Evolutionary conservation across 1,284 basidiomycete species (phyloP).

Genomic region (Ceratobasidium theobromae): DNA sequence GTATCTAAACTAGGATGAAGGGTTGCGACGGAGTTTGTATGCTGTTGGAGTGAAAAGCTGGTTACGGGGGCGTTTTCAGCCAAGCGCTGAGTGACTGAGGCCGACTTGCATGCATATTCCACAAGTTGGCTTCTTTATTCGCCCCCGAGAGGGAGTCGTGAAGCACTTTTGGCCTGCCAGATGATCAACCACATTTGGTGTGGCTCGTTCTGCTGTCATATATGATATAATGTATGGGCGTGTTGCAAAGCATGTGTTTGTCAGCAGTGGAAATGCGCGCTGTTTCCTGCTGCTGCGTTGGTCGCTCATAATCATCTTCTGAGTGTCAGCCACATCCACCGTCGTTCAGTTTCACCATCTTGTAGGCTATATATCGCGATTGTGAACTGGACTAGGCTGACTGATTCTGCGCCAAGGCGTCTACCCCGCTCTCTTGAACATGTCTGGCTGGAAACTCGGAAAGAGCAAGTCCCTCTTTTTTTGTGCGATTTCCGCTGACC

Average conservation of each 20-base stretch:
- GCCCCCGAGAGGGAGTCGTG: constrained; percentile 6
- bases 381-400: not conserved
- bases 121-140: constrained; percentile 9
- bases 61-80: not conserved
- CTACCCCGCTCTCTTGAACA: constrained; percentile 28
- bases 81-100: not conserved
- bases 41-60: not conserved
- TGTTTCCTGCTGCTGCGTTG: no score
- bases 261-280: not conserved
- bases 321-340: no score
- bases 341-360: not conserved
- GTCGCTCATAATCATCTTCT: constrained; percentile 12
- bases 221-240: constrained; percentile 5
- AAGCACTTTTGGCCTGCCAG: constrained; percentile 25
- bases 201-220: constrained; percentile 32
- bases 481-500: constrained; percentile 2
- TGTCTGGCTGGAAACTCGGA: constrained; percentile 36
- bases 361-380: not conserved
- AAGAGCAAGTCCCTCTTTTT: constrained; percentile 32
- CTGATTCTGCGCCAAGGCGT: not conserved
- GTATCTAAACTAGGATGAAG: constrained; percentile 24
- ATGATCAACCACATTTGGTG: constrained; percentile 2
- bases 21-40: not conserved
- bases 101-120: not conserved
- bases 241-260: not conserved